These are phyloP conservation scores for Rhizophagus clarus DNA, from an alignment of 192 early-diverging fungal genomes.

Conservation along the genomic window DNA sequence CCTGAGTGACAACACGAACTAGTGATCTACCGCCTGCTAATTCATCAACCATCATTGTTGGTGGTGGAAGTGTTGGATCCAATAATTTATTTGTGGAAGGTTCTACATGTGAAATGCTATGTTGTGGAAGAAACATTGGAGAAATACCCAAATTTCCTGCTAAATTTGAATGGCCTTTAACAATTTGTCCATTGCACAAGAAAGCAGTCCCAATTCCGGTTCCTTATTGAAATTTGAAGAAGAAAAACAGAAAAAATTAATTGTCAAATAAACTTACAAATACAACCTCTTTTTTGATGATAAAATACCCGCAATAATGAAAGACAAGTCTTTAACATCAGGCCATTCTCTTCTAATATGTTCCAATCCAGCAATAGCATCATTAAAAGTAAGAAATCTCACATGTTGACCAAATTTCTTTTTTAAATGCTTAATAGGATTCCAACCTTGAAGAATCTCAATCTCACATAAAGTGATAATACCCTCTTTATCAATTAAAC, in stretches of 20 bases:
- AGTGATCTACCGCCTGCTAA: neutral
- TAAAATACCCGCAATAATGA: neutral
- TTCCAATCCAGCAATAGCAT: neutral
- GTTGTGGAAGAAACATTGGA: neutral
- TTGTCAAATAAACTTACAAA: neutral
- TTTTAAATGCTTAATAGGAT: neutral
- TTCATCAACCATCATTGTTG: neutral
- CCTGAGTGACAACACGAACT: neutral
- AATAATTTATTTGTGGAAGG: neutral
- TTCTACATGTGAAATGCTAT: neutral
- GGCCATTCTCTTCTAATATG: neutral
- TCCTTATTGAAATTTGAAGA: neutral
- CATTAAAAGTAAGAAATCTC: neutral
- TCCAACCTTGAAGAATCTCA: neutral
- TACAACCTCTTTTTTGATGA: neutral
- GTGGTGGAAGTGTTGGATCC: neutral
- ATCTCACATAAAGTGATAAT: neutral
- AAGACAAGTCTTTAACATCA: neutral
- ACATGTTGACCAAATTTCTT: neutral
- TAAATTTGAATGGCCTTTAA: neutral
- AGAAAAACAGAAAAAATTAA: neutral
- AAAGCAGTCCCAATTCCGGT: neutral
- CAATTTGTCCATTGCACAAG: neutral
- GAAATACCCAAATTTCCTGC: neutral
- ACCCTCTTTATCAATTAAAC: neutral